Percentiles rank a stretch among this genome's conserved stretches.
These are phyloP conservation scores for Kodamaea suecica DNA, from an alignment of 1,139 yeast genomes.

Conservation along the genomic window DNA sequence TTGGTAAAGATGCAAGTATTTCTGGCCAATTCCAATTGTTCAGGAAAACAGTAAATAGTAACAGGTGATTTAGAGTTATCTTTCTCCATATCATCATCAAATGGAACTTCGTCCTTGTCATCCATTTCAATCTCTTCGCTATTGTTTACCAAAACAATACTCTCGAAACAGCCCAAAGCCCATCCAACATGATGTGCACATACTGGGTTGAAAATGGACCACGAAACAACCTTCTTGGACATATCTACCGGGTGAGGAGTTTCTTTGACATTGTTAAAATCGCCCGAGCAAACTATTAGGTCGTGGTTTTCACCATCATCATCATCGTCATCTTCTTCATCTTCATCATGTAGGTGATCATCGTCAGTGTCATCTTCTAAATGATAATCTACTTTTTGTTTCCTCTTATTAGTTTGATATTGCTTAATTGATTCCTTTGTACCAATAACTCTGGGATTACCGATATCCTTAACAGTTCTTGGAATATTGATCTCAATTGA, in stretches of 20 bases:
- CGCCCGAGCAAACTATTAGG: constrained; percentile 75
- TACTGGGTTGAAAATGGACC: constrained; percentile 81
- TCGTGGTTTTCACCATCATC: constrained; percentile 51
- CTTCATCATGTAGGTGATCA: constrained; percentile 10
- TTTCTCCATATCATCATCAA: constrained; percentile 31
- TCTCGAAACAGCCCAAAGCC: constrained; percentile 86
- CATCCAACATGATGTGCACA: constrained; percentile 97
- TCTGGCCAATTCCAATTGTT: constrained; percentile 54
- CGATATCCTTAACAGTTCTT: constrained; percentile 71
- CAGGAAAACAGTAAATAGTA: constrained; percentile 56
- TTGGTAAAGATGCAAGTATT: constrained; percentile 76
- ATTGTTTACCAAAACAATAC: constrained; percentile 45
- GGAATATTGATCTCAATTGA: constrained; percentile 82
- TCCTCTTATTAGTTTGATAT: constrained; percentile 8
- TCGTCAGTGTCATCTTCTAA: constrained; percentile 7
- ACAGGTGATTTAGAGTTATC: constrained; percentile 48
- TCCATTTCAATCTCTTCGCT: constrained; percentile 24
- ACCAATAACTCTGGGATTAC: constrained; percentile 46
- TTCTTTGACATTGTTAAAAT: constrained; percentile 50
- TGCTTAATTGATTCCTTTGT: constrained; percentile 22
- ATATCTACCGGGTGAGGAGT: constrained; percentile 54
- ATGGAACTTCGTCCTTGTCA: constrained; percentile 37
- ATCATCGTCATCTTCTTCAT: constrained; percentile 23
- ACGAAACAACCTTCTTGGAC: constrained; percentile 71
- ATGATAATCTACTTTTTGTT: constrained; percentile 8